phyloP scores from a whole-genome alignment of 1,284 basidiomycete genomes.

The Retiboletus flavoniger region DNA sequence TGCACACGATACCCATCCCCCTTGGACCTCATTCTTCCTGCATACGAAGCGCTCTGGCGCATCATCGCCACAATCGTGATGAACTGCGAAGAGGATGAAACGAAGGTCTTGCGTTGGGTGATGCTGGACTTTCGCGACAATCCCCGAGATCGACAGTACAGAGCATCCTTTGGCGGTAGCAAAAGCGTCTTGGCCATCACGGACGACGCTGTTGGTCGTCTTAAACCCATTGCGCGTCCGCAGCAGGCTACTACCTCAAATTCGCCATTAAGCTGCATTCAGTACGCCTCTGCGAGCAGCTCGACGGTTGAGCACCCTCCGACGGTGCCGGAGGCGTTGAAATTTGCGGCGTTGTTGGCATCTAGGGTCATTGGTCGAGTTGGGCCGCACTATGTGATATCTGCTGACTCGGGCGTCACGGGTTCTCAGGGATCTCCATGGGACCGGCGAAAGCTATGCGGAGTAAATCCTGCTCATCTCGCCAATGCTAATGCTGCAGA shows the following conservation, averaged over 20 bases:
- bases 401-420: not conserved
- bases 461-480: not conserved
- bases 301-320: slow-evolving; percentile 34
- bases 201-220: slow-evolving; percentile 44
- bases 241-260: slow-evolving; percentile 23
- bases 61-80: slow-evolving; percentile 48
- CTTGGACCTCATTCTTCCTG: slow-evolving; percentile 52
- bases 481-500: not conserved
- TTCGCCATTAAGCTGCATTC: slow-evolving; percentile 17
- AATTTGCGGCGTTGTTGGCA: slow-evolving; percentile 46
- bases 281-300: slow-evolving; percentile 5
- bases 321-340: slow-evolving; percentile 47
- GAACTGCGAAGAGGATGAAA: slow-evolving; percentile 26
- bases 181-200: slow-evolving; percentile 43
- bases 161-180: slow-evolving; percentile 3
- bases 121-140: slow-evolving; percentile 42
- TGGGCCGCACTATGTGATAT: slow-evolving; percentile 33
- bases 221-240: slow-evolving; percentile 50
- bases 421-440: slow-evolving; percentile 17
- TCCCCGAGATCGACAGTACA: slow-evolving; percentile 40
- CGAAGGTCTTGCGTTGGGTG: slow-evolving; percentile 24
- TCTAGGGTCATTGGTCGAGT: slow-evolving; percentile 41
- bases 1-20: slow-evolving; percentile 37
- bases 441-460: slow-evolving; percentile 20
- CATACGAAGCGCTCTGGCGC: slow-evolving; percentile 62